Percentiles rank a stretch among this genome's conserved stretches.
Evolutionary conservation across 495 filamentous ascomycete genomes (phyloP).

Genomic region (Oidiodendron maius): DNA sequence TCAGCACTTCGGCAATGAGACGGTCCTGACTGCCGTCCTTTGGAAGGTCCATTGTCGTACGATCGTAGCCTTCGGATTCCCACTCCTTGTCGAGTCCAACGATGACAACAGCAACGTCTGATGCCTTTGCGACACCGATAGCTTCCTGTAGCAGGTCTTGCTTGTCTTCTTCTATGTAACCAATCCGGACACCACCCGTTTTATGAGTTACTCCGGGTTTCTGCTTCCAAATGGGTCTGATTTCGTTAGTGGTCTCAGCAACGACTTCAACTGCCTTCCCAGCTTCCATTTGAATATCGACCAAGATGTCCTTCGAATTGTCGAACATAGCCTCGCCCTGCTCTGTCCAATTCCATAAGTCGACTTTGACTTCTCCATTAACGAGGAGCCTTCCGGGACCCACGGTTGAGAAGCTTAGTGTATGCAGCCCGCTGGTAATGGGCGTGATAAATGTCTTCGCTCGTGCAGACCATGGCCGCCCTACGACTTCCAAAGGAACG

Average conservation of each 20-base stretch:
- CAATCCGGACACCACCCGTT: slow-evolving; percentile 73
- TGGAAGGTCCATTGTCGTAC: slow-evolving; percentile 78
- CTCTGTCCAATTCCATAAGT: slow-evolving; percentile 67
- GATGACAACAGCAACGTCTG: slow-evolving; percentile 73
- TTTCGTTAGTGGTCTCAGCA: slow-evolving; percentile 55
- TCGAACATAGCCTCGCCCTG: slow-evolving; percentile 60
- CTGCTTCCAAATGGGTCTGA: slow-evolving; percentile 44
- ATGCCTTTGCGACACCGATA: slow-evolving; percentile 56
- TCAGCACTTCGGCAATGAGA: slow-evolving; percentile 61
- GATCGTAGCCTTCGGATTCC: slow-evolving; percentile 84
- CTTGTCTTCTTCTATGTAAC: slow-evolving; percentile 62
- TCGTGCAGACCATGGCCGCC: slow-evolving; percentile 54
- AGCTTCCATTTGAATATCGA: slow-evolving; percentile 45
- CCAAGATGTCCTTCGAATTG: slow-evolving; percentile 48
- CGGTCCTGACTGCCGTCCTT: slow-evolving; percentile 64
- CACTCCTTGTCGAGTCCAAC: slow-evolving; percentile 80
- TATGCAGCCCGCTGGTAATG: slow-evolving; percentile 54
- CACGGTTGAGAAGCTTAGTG: slow-evolving; percentile 70
- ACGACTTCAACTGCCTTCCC: slow-evolving; percentile 41
- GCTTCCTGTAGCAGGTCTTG: slow-evolving; percentile 69
- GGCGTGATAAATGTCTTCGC: slow-evolving; percentile 50
- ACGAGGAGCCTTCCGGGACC: slow-evolving; percentile 67
- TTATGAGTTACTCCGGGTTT: slow-evolving; percentile 51
- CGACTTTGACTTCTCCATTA: slow-evolving; percentile 63
- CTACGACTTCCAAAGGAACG: slow-evolving; percentile 53